Conservation (phyloP, 805 yeast species). For the Candida boleticola region DNA sequence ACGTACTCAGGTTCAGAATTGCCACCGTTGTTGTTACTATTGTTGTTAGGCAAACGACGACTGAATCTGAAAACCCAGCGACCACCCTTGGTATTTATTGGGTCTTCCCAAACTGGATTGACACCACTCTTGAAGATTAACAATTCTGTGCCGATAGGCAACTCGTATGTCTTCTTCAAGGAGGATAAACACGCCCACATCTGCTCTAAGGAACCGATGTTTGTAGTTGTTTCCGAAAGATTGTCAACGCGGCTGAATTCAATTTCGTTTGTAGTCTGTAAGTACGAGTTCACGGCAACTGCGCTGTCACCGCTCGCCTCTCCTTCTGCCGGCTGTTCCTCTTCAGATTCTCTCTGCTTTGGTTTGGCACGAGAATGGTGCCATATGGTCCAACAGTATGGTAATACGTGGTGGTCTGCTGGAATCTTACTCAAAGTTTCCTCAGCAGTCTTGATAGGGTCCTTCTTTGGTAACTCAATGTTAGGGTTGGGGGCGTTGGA, state of each 20-base stretch:
- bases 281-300: conserved; percentile 41
- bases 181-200: conserved; percentile 46
- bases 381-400: conserved; percentile 52
- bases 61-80: conserved; percentile 57
- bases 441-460: conserved; percentile 33
- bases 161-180: conserved; percentile 37
- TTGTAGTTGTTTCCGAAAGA: conserved; percentile 16
- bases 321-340: conserved; percentile 13
- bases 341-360: conserved; percentile 12
- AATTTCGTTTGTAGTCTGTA: conserved; percentile 45
- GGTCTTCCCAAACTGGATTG: conserved; percentile 70
- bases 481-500: conserved; percentile 5
- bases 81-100: conserved; percentile 58
- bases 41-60: conserved; percentile 24
- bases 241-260: conserved; percentile 31
- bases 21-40: conserved; percentile 11
- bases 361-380: conserved; percentile 37
- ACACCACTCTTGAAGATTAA: conserved; percentile 58
- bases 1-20: conserved; percentile 20
- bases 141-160: conserved; percentile 49
- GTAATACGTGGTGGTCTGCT: conserved; percentile 36
- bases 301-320: conserved; percentile 12
- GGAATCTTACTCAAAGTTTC: conserved; percentile 28
- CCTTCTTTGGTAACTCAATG: conserved; percentile 31
- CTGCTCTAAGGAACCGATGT: conserved; percentile 51